phyloP scores from a whole-genome alignment of 129 eudicot species.

The Pittosporum tobira region DNA sequence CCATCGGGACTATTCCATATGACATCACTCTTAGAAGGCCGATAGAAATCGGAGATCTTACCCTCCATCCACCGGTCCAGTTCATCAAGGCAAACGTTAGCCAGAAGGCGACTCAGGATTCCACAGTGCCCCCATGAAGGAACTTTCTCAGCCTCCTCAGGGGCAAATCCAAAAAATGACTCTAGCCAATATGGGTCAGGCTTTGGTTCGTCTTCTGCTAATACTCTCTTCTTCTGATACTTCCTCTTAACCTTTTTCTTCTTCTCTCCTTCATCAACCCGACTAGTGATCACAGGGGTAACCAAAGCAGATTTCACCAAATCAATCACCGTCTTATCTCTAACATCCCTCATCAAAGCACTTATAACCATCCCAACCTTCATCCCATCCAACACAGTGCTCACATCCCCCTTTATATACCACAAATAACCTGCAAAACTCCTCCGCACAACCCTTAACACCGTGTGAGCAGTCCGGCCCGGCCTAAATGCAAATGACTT shows the following conservation, averaged over 20 bases:
- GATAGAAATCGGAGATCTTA: slow-evolving; percentile 53
- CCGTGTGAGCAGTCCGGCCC: slow-evolving; percentile 90
- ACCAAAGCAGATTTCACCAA: slow-evolving; percentile 72
- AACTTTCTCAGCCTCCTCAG: slow-evolving; percentile 88
- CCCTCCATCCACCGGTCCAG: slow-evolving; percentile 80
- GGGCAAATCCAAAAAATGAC: slow-evolving; percentile 87
- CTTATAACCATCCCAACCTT: slow-evolving; percentile 59
- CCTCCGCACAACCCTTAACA: slow-evolving; percentile 75
- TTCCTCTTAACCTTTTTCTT: slow-evolving; percentile 52
- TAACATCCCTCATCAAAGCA: slow-evolving; percentile 68
- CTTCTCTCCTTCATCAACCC: slow-evolving; percentile 31
- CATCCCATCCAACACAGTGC: slow-evolving; percentile 60
- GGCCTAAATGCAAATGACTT: slow-evolving; percentile 89
- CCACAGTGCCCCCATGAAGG: slow-evolving; percentile 96
- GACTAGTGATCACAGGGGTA: slow-evolving; percentile 35
- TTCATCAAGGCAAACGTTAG: slow-evolving; percentile 78
- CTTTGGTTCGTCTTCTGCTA: slow-evolving; percentile 87
- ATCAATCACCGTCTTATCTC: slow-evolving; percentile 80
- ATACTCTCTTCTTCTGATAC: slow-evolving; percentile 65
- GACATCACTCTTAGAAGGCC: slow-evolving; percentile 69
- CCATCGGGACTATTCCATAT: slow-evolving; percentile 74
- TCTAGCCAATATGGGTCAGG: slow-evolving; percentile 98
- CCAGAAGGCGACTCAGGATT: slow-evolving; percentile 66
- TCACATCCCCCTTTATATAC: slow-evolving; percentile 89
- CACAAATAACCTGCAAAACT: slow-evolving; percentile 97